Evolutionary conservation across 106 monocot species (phyloP).

Genomic region (Dioscorea zingiberensis): DNA sequence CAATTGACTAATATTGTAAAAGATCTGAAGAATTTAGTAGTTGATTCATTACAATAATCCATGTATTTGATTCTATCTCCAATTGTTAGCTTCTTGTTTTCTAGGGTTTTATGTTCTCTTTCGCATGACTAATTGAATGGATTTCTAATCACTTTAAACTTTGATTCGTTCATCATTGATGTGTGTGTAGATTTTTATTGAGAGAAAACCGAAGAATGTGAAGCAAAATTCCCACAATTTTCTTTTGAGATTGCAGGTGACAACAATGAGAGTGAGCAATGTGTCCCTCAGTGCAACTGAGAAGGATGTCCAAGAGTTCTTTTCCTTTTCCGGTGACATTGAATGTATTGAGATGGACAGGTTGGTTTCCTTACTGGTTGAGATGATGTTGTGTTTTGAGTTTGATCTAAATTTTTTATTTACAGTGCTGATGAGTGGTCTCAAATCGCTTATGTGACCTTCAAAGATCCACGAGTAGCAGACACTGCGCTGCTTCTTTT

Average conservation of each 20-base stretch:
- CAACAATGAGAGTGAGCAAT: slow-evolving; percentile 3
- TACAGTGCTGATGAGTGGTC: slow-evolving; percentile 41
- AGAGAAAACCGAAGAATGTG: background rate
- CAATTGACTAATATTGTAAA: too few relatives aligned
- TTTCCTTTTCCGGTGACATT: slow-evolving; percentile 11
- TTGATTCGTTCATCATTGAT: background rate
- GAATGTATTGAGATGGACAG: slow-evolving; percentile 6
- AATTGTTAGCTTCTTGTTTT: too few relatives aligned
- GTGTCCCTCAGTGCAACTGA: slow-evolving; percentile 6
- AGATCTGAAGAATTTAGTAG: too few relatives aligned
- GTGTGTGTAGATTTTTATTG: too few relatives aligned
- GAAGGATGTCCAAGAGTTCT: slow-evolving; percentile 1
- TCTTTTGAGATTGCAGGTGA: background rate
- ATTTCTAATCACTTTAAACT: background rate
- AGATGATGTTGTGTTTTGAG: background rate
- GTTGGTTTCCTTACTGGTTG: background rate
- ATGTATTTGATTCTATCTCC: too few relatives aligned
- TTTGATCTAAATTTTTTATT: background rate
- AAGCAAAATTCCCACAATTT: background rate
- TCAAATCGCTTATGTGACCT: slow-evolving; percentile 31
- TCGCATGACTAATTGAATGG: too few relatives aligned
- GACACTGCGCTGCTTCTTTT: slow-evolving; percentile 35
- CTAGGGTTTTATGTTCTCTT: too few relatives aligned
- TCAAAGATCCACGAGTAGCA: slow-evolving; percentile 39
- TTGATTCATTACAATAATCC: too few relatives aligned